Evolutionary conservation across 495 filamentous ascomycete genomes (phyloP), one percentile per base, ranked within the genome.

Genomic region (Lophium mytilinum): DNA sequence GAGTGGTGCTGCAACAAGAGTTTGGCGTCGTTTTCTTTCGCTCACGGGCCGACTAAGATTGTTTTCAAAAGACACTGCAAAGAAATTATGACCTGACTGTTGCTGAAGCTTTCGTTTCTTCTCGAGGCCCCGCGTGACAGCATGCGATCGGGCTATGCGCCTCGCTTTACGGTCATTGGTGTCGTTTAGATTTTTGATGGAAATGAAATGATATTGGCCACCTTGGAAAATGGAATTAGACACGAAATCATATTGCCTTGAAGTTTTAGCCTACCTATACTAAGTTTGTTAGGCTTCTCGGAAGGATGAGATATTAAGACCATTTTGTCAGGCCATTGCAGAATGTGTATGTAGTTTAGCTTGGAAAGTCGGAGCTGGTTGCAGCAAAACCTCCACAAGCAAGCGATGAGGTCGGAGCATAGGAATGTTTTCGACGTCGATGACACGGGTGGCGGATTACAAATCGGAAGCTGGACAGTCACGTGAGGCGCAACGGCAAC

Each of bases 121-220:
- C 43, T 61, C 63, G 8, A 73, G 55, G 8, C 58, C 71, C 12
- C 53, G 64, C 47, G 47, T 58, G 40, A 73, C 62, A 49, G 68
- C 71, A 63, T 73, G 69, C 4, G 71, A 73, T 39, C 68, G 67
- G 7, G 67, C 70, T 39, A 58, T 52, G 35, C 68, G 67, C 37
- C 57, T 63, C 50, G 50, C 37, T 17, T 18, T 53, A 1, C 18
- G 37, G 15, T 53, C 51, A 3, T 50, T 40, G 11, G 52, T 37
- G 5, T 67, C 61, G 52, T 67, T 59, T 52, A 65, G 59, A 46
- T n/a, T 55, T 49, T 66, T 60, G 36, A 65, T 58, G 6, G 66
- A 60, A 21, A 73, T 64, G 47, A 72, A 72, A 53, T 67, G 64
- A 43, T 69, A 69, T n/a, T 33, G 24, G 15, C 12, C 43, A 55